phyloP scores from a whole-genome alignment of 1,139 yeast species.

The Debaryomyces sp. region DNA sequence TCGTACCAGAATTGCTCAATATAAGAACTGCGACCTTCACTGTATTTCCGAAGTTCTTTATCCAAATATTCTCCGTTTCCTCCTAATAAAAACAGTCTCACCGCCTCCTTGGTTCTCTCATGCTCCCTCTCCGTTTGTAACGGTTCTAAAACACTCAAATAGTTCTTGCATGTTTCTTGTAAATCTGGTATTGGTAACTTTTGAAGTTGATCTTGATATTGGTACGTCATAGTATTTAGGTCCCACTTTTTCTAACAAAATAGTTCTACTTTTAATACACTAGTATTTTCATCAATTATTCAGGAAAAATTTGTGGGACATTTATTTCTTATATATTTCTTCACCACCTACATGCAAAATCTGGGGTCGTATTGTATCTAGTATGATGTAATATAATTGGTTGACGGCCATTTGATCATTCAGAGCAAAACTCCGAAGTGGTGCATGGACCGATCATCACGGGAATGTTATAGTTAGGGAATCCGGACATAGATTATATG shows the following conservation, averaged over 20 bases:
- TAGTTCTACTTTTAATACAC: neutral
- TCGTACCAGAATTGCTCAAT: slow-evolving; percentile 96
- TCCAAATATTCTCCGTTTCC: slow-evolving; percentile 66
- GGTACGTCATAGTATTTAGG: slow-evolving; percentile 43
- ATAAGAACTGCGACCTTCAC: slow-evolving; percentile 68
- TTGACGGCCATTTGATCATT: slow-evolving; percentile 4
- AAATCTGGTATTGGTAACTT: slow-evolving; percentile 81
- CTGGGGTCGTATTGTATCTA: slow-evolving; percentile 3
- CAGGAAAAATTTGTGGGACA: neutral
- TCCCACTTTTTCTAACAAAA: neutral
- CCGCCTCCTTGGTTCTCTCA: slow-evolving; percentile 60
- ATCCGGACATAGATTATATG: neutral
- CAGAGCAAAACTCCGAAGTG: slow-evolving; percentile 7
- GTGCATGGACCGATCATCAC: neutral
- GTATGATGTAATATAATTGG: slow-evolving; percentile 2
- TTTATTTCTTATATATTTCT: slow-evolving; percentile 2
- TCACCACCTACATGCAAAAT: neutral
- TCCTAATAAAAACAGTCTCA: slow-evolving; percentile 54
- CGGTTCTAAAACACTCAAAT: slow-evolving; percentile 69
- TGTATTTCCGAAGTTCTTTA: slow-evolving; percentile 61
- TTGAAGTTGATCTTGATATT: slow-evolving; percentile 56
- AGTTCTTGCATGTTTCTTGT: slow-evolving; percentile 62
- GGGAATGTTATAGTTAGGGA: neutral
- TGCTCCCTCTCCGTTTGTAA: slow-evolving; percentile 76
- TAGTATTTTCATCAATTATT: neutral